Evolutionary conservation across 2,329 filamentous ascomycete species (phyloP), one percentile per base, ranked within the genome.

Genomic region (Aspergillus phoenicis): DNA sequence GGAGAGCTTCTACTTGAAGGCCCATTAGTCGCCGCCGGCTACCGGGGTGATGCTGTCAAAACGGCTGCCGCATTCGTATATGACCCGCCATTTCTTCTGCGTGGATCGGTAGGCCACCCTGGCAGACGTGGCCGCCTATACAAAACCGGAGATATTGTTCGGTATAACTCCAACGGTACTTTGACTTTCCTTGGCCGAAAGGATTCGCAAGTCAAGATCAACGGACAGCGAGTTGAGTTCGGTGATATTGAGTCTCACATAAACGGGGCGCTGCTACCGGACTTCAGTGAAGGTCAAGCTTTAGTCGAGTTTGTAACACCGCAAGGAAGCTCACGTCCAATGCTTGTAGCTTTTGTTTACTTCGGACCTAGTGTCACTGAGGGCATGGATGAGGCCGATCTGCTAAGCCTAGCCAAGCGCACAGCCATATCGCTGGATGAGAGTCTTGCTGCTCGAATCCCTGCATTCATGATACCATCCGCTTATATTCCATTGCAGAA

Each of bases 151-250:
- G 71, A 73, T 58, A 58, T 73, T 6, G 64, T 66, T 10, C 48
- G 62, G 43, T 68, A 69, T 11, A 63, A 67, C 28, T 43, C 60
- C 5, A 57, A 71, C 51, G 69, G 68, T 1, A 58, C 62, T 5
- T 59, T 66, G 4, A 17, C 53, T 1, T 71, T 64, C 57, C 38
- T 69, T 1, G 45, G 17, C 5, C 47, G 56, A 15, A 85, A 84
- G 64, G 87, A 89, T 63, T 81, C 81, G 26, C 86, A 86, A 70
- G 82, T 87, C 58, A 89, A 89, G 72, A 72, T 89, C 15, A 77
- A 79, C 5, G 89, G 89, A 22, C 86, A 83, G 64, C 77, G 86
- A 52, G 82, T 87, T 47, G 89, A 86, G 73, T 78, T 85, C 51
- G 78, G 72, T 36, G 80, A 78, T 67, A 78, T 78, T 58, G 81